phyloP scores from a whole-genome alignment of 139 green algal species.

The Volvox africanus region DNA sequence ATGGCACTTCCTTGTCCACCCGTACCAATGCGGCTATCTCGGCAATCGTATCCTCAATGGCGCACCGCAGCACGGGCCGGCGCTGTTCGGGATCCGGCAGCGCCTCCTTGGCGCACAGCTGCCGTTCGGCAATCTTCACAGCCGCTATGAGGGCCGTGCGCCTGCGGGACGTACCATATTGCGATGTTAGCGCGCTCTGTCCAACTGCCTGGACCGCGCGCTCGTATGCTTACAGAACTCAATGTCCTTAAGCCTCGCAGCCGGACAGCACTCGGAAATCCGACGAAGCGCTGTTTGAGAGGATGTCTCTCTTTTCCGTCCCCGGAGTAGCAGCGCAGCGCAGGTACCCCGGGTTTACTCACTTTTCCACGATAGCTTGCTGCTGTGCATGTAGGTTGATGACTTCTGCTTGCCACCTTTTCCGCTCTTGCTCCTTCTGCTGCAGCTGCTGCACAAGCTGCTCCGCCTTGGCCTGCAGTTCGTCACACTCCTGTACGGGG shows the following conservation, averaged over 20 bases:
- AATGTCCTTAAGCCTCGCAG: too few species aligned
- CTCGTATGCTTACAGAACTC: too few species aligned
- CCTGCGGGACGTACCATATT: constrained; percentile 34
- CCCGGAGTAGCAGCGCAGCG: too few species aligned
- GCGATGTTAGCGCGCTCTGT: too few species aligned
- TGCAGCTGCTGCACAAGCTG: constrained; percentile 22
- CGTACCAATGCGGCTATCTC: background rate
- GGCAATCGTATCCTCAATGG: constrained; percentile 25
- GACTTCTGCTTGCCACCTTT: background rate
- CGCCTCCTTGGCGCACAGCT: constrained; percentile 24
- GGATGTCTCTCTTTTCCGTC: too few species aligned
- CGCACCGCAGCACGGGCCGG: constrained; percentile 38
- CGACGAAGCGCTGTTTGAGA: too few species aligned
- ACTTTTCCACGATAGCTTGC: background rate
- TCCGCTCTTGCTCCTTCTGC: constrained; percentile 18
- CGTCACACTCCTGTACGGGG: background rate
- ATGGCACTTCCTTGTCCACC: too few species aligned
- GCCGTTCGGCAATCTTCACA: background rate
- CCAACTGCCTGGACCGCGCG: too few species aligned
- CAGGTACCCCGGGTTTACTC: background rate
- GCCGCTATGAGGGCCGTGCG: background rate
- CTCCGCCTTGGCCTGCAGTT: constrained; percentile 12
- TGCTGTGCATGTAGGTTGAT: background rate
- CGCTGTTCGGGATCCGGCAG: constrained; percentile 56
- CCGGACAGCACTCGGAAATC: too few species aligned